phyloP scores from a whole-genome alignment of 2,329 filamentous ascomycete species.

The Nannizziopsis barbatae region DNA sequence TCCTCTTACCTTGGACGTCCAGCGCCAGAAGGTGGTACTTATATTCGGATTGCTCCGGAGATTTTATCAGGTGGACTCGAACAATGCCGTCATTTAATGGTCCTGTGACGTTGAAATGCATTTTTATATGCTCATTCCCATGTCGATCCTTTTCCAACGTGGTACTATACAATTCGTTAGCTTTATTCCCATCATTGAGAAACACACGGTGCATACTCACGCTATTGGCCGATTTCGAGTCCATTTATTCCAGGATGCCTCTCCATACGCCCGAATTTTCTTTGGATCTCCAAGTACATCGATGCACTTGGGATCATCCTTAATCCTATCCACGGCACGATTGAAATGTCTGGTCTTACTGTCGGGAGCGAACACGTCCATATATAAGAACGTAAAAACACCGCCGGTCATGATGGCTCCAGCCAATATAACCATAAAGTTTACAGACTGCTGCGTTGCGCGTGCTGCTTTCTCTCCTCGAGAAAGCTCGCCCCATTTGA shows the following conservation, averaged over 20 bases:
- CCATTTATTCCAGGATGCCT: conserved; percentile 73
- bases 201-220: conserved; percentile 22
- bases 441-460: conserved; percentile 82
- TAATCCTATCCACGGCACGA: conserved; percentile 68
- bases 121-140: conserved; percentile 68
- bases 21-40: conserved; percentile 71
- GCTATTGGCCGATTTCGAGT: conserved; percentile 50
- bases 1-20: conserved; percentile 54
- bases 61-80: conserved; percentile 64
- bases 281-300: conserved; percentile 63
- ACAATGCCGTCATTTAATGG: conserved; percentile 62
- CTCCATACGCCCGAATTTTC: conserved; percentile 70
- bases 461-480: conserved; percentile 66
- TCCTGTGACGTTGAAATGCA: conserved; percentile 78
- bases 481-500: conserved; percentile 70
- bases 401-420: conserved; percentile 69
- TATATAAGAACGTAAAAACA: conserved; percentile 68
- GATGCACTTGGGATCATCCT: conserved; percentile 57
- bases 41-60: conserved; percentile 53
- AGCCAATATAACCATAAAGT: conserved; percentile 64
- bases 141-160: conserved; percentile 57
- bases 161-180: conserved; percentile 42
- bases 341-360: conserved; percentile 85
- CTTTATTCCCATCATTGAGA: neutral
- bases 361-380: conserved; percentile 71